Conservation (phyloP, 192 early-diverging fungal species). For the Entomortierella beljakovae region DNA sequence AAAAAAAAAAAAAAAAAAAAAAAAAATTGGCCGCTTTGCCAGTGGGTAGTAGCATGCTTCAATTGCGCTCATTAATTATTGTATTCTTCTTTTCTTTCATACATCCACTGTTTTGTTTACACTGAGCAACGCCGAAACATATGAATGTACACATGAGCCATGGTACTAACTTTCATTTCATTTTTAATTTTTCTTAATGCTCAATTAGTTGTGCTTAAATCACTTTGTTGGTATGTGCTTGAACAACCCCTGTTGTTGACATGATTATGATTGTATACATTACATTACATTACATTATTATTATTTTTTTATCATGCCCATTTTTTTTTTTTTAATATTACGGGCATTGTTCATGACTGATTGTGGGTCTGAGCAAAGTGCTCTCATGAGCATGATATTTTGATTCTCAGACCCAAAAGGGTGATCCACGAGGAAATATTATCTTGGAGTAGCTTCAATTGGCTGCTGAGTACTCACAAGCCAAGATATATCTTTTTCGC, state of each 20-base stretch:
- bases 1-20: no score
- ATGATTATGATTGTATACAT: no score
- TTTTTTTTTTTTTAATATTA: background rate
- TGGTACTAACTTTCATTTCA: conserved; percentile 8
- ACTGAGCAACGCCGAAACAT: background rate
- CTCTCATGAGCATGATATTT: conserved; percentile 1
- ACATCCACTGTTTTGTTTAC: background rate
- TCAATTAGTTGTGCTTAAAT: conserved; percentile 54
- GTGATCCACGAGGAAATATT: background rate
- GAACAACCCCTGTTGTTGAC: background rate
- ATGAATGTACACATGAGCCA: conserved; percentile 9
- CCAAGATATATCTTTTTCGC: background rate
- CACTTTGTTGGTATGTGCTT: conserved; percentile 56
- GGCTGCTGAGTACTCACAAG: background rate
- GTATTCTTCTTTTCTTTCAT: background rate
- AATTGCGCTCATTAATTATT: background rate
- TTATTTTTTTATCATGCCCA: conserved; percentile 8
- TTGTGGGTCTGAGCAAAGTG: conserved; percentile 30
- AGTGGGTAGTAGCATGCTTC: background rate
- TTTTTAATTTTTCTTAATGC: background rate
- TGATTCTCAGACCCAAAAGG: conserved; percentile 13
- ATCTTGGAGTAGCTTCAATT: background rate
- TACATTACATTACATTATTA: background rate
- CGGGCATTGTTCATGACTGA: conserved; percentile 1
- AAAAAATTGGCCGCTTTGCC: background rate